Base-by-base conservation (phyloP, 768 basidiomycete genomes). In the Pilatotrama ljubarskyi region DNA sequence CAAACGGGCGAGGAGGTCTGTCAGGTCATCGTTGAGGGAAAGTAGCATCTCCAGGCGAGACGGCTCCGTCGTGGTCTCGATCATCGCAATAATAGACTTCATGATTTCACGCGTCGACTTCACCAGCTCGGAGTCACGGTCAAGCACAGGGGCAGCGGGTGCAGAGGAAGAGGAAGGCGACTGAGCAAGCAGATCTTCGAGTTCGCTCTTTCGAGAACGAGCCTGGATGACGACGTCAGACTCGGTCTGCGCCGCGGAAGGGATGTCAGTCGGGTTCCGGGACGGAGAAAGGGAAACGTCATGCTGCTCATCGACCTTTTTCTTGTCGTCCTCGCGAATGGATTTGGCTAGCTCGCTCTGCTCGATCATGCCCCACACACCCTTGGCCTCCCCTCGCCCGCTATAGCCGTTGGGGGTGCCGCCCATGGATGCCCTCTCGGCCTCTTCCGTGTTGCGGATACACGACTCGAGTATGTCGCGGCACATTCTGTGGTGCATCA, bases 361-460 rank as follows among this genome's bases (percentile, higher is more conserved):
- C 72, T 93, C 90, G 54, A 93, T 90, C 84, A 93, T 82, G 0
- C 83, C 84, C 91, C 91, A 93, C 13, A 93, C 82, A 1, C 89
- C 89, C 66, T 84, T 91, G 8, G 74, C 77, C 43, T 72, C 65
- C 3, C 84, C 85, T n/a, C 83, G 79, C 5, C 84, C 83, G 59
- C 80, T 81, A 22, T 62, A 64, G 11, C 70, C 69, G 13, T 66
- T 68, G 5, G 62, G 66, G 3, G 66, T 66, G 6, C 68, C 48
- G 5, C 48, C 50, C 18, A 70, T 63, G 1, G 72, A 63, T 8
- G 63, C 68, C 51, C 66, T 70, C 66, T 88, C 89, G 0, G 90
- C 95, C 56, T 89, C 86, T 70, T 98, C 95, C 0, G 96, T 98
- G 65, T 99, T 98, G 58, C 95, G 78, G 8, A 95, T 86, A 72